These are phyloP conservation scores for Globisporangium nodosum DNA, from an alignment of 352 stramenopile species.

Conservation along the genomic window DNA sequence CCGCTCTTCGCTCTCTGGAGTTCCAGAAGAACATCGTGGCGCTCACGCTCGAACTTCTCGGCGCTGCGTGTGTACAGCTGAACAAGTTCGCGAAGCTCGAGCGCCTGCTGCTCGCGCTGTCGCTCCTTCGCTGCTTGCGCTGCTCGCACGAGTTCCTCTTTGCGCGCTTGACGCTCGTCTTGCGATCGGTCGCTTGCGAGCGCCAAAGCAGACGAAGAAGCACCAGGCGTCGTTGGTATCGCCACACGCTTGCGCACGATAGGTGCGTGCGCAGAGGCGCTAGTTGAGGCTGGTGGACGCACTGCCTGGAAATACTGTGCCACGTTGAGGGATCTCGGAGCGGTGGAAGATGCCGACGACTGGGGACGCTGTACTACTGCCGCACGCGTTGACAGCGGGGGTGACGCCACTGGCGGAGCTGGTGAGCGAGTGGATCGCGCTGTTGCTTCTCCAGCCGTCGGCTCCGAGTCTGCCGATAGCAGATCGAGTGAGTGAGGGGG, in stretches of 20 bases:
- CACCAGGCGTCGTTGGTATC: no score
- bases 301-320: background rate
- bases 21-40: conserved; percentile 11
- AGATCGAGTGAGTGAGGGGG: no score
- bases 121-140: conserved; percentile 10
- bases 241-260: conserved; percentile 8
- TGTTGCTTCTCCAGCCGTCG: no score
- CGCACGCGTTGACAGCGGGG: background rate
- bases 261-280: no score
- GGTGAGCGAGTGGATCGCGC: no score
- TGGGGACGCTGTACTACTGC: background rate
- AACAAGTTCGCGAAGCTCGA: conserved; percentile 16
- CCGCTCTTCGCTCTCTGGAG: conserved; percentile 3
- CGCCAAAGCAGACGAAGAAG: no score
- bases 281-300: background rate
- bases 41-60: conserved; percentile 11
- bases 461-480: no score
- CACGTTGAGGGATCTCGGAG: background rate
- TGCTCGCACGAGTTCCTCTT: background rate
- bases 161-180: background rate
- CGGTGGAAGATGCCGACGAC: background rate
- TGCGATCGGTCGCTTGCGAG: background rate
- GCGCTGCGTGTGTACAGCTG: conserved; percentile 19
- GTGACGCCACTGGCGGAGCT: background rate
- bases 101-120: conserved; percentile 6